A percentile compares a stretch with the other conserved stretches of the same genome.
Evolutionary conservation across 495 filamentous ascomycete species (phyloP).

Genomic region (Extremus antarcticus): DNA sequence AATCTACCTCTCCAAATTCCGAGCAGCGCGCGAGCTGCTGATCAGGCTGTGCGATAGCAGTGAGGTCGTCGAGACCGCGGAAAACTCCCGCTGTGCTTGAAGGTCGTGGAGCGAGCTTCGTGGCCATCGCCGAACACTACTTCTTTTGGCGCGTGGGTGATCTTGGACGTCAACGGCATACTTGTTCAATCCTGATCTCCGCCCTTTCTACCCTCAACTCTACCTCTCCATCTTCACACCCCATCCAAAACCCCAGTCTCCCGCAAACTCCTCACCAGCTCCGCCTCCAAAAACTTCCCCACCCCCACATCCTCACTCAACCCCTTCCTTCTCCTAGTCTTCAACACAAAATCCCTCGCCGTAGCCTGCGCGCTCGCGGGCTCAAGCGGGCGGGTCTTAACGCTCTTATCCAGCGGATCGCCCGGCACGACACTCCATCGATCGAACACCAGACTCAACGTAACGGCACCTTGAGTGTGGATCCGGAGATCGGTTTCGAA

Average conservation of each 20-base stretch:
- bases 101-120: no score
- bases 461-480: conserved; percentile 86
- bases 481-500: conserved; percentile 96
- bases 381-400: conserved; percentile 72
- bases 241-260: conserved; percentile 75
- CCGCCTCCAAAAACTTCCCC: conserved; percentile 89
- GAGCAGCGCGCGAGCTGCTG: no score
- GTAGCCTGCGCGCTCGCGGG: conserved; percentile 77
- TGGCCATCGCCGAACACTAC: no score
- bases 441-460: conserved; percentile 87
- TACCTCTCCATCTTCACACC: no score
- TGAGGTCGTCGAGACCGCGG: no score
- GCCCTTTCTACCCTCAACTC: no score
- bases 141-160: no score
- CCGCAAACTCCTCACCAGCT: conserved; percentile 77
- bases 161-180: no score
- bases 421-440: conserved; percentile 91
- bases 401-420: conserved; percentile 82
- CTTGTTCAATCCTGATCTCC: no score
- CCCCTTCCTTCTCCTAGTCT: conserved; percentile 87
- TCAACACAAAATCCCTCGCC: conserved; percentile 89
- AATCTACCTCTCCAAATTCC: no score
- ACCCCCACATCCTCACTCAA: conserved; percentile 91
- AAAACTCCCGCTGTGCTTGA: no score
- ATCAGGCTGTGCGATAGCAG: no score